Percentiles rank a stretch among this genome's conserved stretches.
Conservation (phyloP, 2,329 filamentous ascomycete species). For the Cladophialophora chaetospira region DNA sequence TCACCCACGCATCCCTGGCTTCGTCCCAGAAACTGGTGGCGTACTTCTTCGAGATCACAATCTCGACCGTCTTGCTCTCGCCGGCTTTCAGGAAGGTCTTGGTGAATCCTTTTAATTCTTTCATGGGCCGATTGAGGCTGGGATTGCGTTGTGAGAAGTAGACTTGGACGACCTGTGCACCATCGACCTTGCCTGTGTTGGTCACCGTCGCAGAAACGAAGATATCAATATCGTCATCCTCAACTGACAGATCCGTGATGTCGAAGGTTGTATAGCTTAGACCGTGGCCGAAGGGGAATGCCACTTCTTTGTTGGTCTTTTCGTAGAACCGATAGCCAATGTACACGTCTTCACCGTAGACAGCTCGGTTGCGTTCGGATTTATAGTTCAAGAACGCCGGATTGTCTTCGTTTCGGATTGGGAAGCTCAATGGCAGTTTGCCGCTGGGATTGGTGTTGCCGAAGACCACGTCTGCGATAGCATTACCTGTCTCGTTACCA, state of each 20-base stretch:
- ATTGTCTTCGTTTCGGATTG: slow-evolving; percentile 67
- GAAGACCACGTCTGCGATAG: slow-evolving; percentile 75
- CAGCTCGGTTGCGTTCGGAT: slow-evolving; percentile 67
- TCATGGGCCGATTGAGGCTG: slow-evolving; percentile 58
- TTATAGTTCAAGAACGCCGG: slow-evolving; percentile 75
- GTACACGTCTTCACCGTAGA: slow-evolving; percentile 81
- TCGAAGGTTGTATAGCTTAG: slow-evolving; percentile 74
- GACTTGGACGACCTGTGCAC: slow-evolving; percentile 58
- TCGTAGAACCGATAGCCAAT: slow-evolving; percentile 82
- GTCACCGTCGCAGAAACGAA: slow-evolving; percentile 50
- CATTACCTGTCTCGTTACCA: slow-evolving; percentile 82
- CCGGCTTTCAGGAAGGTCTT: slow-evolving; percentile 66
- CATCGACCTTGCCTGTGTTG: slow-evolving; percentile 57
- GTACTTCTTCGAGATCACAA: slow-evolving; percentile 64
- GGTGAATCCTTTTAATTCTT: slow-evolving; percentile 66
- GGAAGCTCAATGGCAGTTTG: slow-evolving; percentile 75
- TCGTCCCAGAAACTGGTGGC: slow-evolving; percentile 72
- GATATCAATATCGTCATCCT: slow-evolving; percentile 51
- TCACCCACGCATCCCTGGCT: slow-evolving; percentile 64
- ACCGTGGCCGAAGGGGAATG: slow-evolving; percentile 79
- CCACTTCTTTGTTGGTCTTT: slow-evolving; percentile 62
- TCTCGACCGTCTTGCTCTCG: slow-evolving; percentile 58
- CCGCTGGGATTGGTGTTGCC: slow-evolving; percentile 73
- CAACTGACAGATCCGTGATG: slow-evolving; percentile 52
- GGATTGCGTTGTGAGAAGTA: slow-evolving; percentile 52